Evolutionary conservation across 179 eudicot genomes (phyloP), one percentile per base, ranked within the genome.

Genomic region (Spinacia oleracea): DNA sequence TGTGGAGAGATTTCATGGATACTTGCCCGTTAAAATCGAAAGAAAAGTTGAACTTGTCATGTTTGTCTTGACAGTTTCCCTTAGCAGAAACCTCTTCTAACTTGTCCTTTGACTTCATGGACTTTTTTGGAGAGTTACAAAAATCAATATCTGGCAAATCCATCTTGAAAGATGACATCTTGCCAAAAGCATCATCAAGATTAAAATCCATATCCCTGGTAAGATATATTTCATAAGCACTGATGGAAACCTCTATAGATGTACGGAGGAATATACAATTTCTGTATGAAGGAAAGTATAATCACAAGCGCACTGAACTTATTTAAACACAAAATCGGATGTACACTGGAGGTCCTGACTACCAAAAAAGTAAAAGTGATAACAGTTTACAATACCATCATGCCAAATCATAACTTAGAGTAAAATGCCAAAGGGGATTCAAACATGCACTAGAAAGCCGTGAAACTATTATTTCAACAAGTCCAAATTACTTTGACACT

Each of bases 121-220:
- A 75, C 72, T 83, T 89, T 82, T 88, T 88, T 25, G 86, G 72
- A 67, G 92, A 87, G 40, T 86, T 81, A 56, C 94, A 88, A 75
- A 91, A 89, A 84, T 91, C 98, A 70, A 93, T 83, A 82, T 90
- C 95, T 55, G 93, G 72, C 85, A 95, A 84, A 81, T 95, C 98
- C 43, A 95, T 65, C 75, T 89, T 90, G 85, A 95, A 90, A 62
- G 98, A 89, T 76, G 97, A 79, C 62, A 92, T 82, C 85, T 91
- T 94, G 67, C 84, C 97, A 82, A 93, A 86, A 59, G 88, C 93
- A 79, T 82, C 90, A 82, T 90, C 92, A 64, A 95, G 90, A 77
- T 87, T 77, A 75, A 95, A 95, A 86, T 95, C 95, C 88, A 88
- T 82, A 84, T 95, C 97, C 91, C 97, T 94, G 86, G 59, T 9